These are phyloP conservation scores for Cutaneotrichosporon cyanovorans DNA, from an alignment of 1,284 basidiomycete species.

Conservation along the genomic window DNA sequence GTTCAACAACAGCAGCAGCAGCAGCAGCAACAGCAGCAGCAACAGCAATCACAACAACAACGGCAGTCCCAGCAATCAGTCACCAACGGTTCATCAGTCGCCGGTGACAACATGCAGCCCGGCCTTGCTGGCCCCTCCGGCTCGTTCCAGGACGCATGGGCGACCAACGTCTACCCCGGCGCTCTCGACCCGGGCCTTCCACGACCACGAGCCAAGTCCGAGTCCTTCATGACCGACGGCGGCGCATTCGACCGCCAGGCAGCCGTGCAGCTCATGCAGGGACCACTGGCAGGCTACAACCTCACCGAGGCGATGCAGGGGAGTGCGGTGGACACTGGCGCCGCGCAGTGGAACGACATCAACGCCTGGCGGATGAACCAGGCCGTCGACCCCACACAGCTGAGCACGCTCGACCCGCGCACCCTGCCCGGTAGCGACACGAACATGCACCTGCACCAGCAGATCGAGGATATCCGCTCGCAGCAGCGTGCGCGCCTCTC, in stretches of 20 bases:
- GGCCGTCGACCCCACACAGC: constrained; percentile 4
- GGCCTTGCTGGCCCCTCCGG: background rate
- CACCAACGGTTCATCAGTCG: background rate
- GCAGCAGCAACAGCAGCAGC: constrained; percentile 14
- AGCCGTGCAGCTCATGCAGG: constrained; percentile 21
- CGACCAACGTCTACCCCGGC: constrained; percentile 4
- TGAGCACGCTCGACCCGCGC: constrained; percentile 34
- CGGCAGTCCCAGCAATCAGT: background rate
- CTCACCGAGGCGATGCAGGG: constrained; percentile 4
- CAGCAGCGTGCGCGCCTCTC: constrained; percentile 18
- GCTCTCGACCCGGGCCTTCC: constrained; percentile 2
- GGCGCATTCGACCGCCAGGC: constrained; percentile 32
- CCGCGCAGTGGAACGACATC: constrained; percentile 14
- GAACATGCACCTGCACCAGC: constrained; percentile 13
- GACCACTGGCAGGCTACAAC: constrained; percentile 2
- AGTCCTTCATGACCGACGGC: constrained; percentile 31
- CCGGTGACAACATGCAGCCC: background rate
- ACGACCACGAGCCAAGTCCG: constrained; percentile 39
- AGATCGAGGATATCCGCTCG: constrained; percentile 15
- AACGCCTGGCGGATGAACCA: constrained; percentile 18
- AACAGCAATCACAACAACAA: constrained; percentile 6
- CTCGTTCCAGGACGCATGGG: constrained; percentile 4
- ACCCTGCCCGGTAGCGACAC: constrained; percentile 25
- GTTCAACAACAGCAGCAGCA: constrained; percentile 16
- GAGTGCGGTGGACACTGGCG: background rate